Percentiles rank a stretch among this genome's conserved stretches.
Evolutionary conservation across 1,139 yeast genomes (phyloP).

Genomic region (Protomyces gravidus): DNA sequence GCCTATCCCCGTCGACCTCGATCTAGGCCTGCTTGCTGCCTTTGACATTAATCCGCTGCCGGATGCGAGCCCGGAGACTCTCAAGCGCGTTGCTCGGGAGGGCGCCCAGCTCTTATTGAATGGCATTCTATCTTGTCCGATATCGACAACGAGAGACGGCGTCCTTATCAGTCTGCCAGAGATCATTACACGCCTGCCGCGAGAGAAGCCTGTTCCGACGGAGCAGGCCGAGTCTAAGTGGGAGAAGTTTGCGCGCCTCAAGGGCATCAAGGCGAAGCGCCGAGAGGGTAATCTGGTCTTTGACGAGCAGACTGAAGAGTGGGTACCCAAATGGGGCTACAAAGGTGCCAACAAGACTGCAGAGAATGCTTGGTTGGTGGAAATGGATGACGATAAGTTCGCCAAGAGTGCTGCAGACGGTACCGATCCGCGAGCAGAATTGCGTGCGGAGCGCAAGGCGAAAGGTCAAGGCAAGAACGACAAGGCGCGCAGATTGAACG

Average conservation of each 20-base stretch:
- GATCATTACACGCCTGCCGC: slow-evolving; percentile 75
- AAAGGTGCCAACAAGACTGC: slow-evolving; percentile 82
- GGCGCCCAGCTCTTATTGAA: slow-evolving; percentile 86
- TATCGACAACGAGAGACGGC: slow-evolving; percentile 68
- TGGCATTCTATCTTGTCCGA: slow-evolving; percentile 83
- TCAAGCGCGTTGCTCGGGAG: slow-evolving; percentile 74
- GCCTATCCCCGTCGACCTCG: slow-evolving; percentile 41
- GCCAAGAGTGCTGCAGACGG: slow-evolving; percentile 13
- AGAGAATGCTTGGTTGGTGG: slow-evolving; percentile 94
- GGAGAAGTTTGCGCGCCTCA: slow-evolving; percentile 93
- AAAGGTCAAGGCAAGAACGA: slow-evolving; percentile 22
- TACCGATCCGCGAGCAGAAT: slow-evolving; percentile 25
- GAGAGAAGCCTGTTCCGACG: slow-evolving; percentile 93
- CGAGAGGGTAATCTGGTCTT: slow-evolving; percentile 77
- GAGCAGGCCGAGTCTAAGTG: slow-evolving; percentile 89
- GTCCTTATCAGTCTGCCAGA: slow-evolving; percentile 82
- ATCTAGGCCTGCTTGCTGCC: slow-evolving; percentile 79
- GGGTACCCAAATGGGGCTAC: slow-evolving; percentile 99
- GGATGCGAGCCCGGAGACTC: slow-evolving; percentile 44
- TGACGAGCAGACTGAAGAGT: slow-evolving; percentile 84
- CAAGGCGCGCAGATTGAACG: slow-evolving; percentile 6
- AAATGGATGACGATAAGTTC: slow-evolving; percentile 62
- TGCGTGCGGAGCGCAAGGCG: slow-evolving; percentile 39
- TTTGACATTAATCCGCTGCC: slow-evolving; percentile 75
- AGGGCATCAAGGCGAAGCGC: slow-evolving; percentile 88